Evolutionary conservation across 2,329 filamentous ascomycete genomes (phyloP).

Genomic region (Paraphoma sp.): DNA sequence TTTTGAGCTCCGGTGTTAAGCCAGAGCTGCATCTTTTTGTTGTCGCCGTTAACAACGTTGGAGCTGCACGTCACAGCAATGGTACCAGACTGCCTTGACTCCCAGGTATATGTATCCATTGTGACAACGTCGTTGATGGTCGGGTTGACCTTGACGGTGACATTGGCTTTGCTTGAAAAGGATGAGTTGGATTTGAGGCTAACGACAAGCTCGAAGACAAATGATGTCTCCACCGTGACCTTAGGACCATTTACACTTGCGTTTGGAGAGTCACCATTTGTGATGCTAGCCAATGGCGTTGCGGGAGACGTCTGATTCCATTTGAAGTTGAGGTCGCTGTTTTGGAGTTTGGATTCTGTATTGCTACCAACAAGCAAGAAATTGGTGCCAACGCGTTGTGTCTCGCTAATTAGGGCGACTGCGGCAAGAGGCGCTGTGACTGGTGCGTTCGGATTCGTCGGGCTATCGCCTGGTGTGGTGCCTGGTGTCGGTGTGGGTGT

Average conservation of each 20-base stretch:
- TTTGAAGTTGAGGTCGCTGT: slow-evolving; percentile 35
- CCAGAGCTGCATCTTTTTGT: slow-evolving; percentile 37
- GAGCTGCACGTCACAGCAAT: slow-evolving; percentile 42
- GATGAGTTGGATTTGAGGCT: slow-evolving; percentile 32
- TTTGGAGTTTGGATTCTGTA: slow-evolving; percentile 24
- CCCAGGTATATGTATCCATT: slow-evolving; percentile 44
- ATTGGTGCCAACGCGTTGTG: slow-evolving; percentile 38
- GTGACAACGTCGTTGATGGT: slow-evolving; percentile 35
- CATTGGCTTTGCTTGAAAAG: slow-evolving; percentile 29
- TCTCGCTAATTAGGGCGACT: slow-evolving; percentile 27
- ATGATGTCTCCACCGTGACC: slow-evolving; percentile 25
- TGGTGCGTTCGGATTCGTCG: slow-evolving; percentile 4
- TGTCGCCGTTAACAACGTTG: slow-evolving; percentile 43
- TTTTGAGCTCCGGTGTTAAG: slow-evolving; percentile 33
- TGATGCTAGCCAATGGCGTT: slow-evolving; percentile 26
- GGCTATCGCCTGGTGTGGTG: background rate
- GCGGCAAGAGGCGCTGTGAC: slow-evolving; percentile 19
- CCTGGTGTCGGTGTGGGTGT: slow-evolving; percentile 9
- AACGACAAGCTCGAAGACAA: slow-evolving; percentile 39
- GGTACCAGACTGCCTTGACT: slow-evolving; percentile 35
- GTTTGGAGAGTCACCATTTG: slow-evolving; percentile 24
- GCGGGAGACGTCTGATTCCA: slow-evolving; percentile 40
- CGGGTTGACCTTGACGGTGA: slow-evolving; percentile 36
- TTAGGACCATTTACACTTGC: slow-evolving; percentile 32
- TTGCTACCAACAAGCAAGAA: slow-evolving; percentile 39